Evolutionary conservation across 768 basidiomycete genomes (phyloP), one percentile per base, ranked within the genome.

Genomic region (Boletus huronensis): DNA sequence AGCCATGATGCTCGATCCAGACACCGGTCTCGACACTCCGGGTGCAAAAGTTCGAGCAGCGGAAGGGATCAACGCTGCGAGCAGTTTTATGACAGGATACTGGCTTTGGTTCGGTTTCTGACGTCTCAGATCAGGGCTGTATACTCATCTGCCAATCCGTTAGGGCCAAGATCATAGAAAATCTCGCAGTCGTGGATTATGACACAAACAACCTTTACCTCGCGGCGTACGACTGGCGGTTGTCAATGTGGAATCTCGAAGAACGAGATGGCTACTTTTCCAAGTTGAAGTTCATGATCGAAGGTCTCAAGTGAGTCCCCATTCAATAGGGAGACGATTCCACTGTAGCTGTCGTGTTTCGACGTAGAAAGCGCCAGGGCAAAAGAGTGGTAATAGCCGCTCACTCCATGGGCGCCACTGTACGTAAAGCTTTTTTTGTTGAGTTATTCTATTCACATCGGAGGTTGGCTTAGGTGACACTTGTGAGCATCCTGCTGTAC

Each of bases 101-200:
- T 98, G 94, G 95, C 84, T 96, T 50, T 96, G 93, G 92, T 86
- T 64, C 50, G 74, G 23, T 49, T 36, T 52, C 32, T 26, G n/a
- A 19, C 7, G 3, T 32, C n/a, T 14, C 38, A 1, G 1, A 21
- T 38, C 17, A 11, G 25, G 23, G 26, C 13, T 11, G 23, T 31
- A 23, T 26, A n/a, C 35, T 54, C 28, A 50, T 43, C 17, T 3
- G 17, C 40, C 42, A 23, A 34, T 23, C 3, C 3, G 25, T 25
- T 19, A 89, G 89, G 89, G 85, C 88, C 1, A 94, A 95, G 70
- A 90, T 97, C 48, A 84, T 98, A 10, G 90, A 98, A 71, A 98
- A 99, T 61, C 79, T 98, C 2, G 94, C 96, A 0, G 92, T 87
- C 1, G 81, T 98, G 19, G 88, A 88, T 64, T 98, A 98, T 64